Percentiles rank a stretch among this genome's conserved stretches.
Conservation (phyloP, 148 eudicot genomes). For the Fallopia convolvulus region DNA sequence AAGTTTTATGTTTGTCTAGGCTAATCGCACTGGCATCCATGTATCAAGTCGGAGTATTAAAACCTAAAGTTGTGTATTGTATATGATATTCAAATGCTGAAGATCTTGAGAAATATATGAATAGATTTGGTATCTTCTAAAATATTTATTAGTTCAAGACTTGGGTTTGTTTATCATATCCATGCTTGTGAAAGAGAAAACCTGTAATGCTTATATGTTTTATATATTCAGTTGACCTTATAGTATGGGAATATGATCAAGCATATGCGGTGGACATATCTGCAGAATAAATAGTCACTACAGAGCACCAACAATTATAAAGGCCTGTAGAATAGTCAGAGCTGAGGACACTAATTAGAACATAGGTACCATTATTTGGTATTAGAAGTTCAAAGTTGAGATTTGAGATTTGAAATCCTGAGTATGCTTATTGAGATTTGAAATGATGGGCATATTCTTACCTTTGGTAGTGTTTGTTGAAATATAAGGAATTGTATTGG, state of each 20-base stretch:
- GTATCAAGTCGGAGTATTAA: neutral
- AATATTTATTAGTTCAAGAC: neutral
- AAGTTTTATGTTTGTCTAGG: neutral
- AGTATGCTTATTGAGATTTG: too few species aligned
- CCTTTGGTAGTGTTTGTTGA: neutral
- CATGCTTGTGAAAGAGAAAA: neutral
- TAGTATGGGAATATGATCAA: neutral
- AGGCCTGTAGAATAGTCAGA: neutral
- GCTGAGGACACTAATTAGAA: neutral
- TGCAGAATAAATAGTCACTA: neutral
- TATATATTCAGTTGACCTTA: neutral
- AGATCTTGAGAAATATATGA: neutral
- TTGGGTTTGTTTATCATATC: neutral
- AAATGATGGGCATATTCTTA: neutral
- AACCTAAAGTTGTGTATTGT: neutral
- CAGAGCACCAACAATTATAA: neutral
- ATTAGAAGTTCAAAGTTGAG: neutral
- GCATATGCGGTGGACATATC: neutral
- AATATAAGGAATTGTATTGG: too few species aligned
- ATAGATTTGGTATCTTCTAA: constrained; percentile 7
- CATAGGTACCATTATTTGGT: neutral
- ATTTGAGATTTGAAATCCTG: neutral
- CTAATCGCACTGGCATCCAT: constrained; percentile 3
- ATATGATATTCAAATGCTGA: neutral
- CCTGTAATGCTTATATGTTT: neutral